A percentile compares a stretch with the other conserved stretches of the same genome.
Conservation (phyloP, 2,329 filamentous ascomycete species). For the Calonectria pseudoturangicola region DNA sequence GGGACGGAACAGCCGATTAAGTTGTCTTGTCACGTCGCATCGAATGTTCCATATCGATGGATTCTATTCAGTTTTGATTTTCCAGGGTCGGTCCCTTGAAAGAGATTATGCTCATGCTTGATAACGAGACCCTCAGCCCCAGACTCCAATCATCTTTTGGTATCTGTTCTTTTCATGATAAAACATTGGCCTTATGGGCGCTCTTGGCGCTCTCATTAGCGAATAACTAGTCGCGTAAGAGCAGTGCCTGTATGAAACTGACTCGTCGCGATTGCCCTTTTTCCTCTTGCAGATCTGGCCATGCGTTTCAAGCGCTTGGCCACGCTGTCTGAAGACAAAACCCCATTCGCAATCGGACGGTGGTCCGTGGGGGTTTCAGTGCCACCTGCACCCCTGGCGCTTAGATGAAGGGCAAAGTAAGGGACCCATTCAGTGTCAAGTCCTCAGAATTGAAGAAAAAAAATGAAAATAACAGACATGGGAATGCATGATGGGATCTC, state of each 20-base stretch:
- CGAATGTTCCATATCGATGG: too few relatives aligned
- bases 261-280: slow-evolving; percentile 1
- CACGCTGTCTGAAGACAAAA: neutral
- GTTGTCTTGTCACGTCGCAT: too few relatives aligned
- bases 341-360: slow-evolving; percentile 10
- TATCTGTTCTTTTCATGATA: neutral
- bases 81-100: too few relatives aligned
- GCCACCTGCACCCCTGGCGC: neutral
- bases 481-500: slow-evolving; percentile 1
- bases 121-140: too few relatives aligned
- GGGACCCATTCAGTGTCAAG: neutral
- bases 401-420: neutral
- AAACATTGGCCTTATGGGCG: too few relatives aligned
- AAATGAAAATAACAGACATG: neutral
- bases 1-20: too few relatives aligned
- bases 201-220: too few relatives aligned
- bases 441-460: too few relatives aligned
- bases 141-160: neutral
- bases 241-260: neutral
- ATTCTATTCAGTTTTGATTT: too few relatives aligned
- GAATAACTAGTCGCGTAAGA: neutral
- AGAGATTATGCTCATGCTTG: too few relatives aligned
- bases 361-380: slow-evolving; percentile 23
- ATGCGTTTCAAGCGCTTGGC: slow-evolving; percentile 7
- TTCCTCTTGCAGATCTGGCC: neutral